Conservation (phyloP, 139 green algal genomes). For the Volvox reticuliferus region DNA sequence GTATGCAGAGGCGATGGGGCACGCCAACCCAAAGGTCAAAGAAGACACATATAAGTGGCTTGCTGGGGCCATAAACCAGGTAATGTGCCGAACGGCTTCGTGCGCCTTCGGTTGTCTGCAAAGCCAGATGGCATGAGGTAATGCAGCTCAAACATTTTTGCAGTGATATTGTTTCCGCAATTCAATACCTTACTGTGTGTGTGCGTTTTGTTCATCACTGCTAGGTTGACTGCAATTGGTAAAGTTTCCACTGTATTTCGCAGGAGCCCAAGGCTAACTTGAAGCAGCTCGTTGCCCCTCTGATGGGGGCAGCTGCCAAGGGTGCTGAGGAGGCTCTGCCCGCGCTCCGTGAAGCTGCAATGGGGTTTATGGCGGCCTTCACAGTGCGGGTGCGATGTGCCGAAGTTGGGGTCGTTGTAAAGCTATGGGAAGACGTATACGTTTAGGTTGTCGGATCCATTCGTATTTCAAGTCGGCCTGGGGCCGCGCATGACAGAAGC, state of each 20-base stretch:
- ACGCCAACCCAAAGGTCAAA: slow-evolving; percentile 89
- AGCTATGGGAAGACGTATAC: no score
- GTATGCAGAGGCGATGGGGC: slow-evolving; percentile 66
- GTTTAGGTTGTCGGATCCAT: no score
- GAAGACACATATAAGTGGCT: slow-evolving; percentile 80
- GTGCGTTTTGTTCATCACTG: no score
- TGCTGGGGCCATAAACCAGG: neutral
- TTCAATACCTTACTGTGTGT: no score
- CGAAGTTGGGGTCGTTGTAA: no score
- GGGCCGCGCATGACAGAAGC: no score
- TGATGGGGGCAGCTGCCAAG: slow-evolving; percentile 78
- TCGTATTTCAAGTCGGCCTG: no score
- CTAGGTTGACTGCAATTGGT: no score
- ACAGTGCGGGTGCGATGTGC: slow-evolving; percentile 55
- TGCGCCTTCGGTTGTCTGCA: no score
- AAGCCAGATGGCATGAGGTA: no score
- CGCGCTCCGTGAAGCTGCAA: slow-evolving; percentile 79
- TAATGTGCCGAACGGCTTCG: neutral
- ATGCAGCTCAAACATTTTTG: no score
- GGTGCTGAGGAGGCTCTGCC: slow-evolving; percentile 77
- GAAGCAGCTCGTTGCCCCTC: slow-evolving; percentile 61
- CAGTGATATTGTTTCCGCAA: no score
- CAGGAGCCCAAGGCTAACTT: slow-evolving; percentile 59
- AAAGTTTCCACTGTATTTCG: neutral
- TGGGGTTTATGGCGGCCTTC: slow-evolving; percentile 78